Evolutionary conservation across 1,139 yeast genomes (phyloP).

Genomic region (Yamadazyma blattariae): DNA sequence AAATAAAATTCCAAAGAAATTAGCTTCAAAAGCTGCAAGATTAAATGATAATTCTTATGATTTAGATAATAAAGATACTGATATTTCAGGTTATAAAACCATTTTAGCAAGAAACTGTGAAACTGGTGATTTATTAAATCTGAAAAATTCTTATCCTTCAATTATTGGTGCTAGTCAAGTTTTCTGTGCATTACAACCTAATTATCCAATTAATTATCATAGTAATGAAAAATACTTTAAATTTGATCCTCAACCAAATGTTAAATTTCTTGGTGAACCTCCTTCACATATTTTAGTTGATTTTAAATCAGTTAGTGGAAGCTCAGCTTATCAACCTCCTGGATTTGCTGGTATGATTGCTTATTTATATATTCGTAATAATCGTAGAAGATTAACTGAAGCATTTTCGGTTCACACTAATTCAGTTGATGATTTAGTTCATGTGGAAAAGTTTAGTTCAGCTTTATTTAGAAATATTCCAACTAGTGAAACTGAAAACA

Average conservation of each 20-base stretch:
- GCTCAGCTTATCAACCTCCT: constrained; percentile 59
- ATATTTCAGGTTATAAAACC: constrained; percentile 75
- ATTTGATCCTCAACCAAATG: constrained; percentile 44
- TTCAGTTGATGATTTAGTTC: constrained; percentile 55
- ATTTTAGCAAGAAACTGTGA: constrained; percentile 59
- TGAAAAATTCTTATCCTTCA: constrained; percentile 46
- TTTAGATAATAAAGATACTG: constrained; percentile 46
- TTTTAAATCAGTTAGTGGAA: constrained; percentile 67
- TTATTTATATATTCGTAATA: constrained; percentile 67
- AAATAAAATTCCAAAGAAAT: constrained; percentile 65
- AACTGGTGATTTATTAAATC: constrained; percentile 62
- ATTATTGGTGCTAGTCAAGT: constrained; percentile 66
- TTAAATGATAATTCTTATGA: constrained; percentile 37
- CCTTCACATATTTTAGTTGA: constrained; percentile 82
- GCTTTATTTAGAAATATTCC: constrained; percentile 81
- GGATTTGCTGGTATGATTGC: constrained; percentile 75
- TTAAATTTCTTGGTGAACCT: constrained; percentile 47
- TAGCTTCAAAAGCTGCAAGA: constrained; percentile 48
- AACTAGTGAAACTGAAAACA: constrained; percentile 59
- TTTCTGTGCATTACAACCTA: constrained; percentile 69
- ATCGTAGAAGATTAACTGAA: constrained; percentile 68
- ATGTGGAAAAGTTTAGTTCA: constrained; percentile 68
- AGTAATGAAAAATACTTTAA: constrained; percentile 27
- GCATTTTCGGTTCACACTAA: constrained; percentile 70
- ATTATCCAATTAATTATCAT: constrained; percentile 58